phyloP scores from a whole-genome alignment of 2,329 filamentous ascomycete genomes.

The Alternaria arborescens region DNA sequence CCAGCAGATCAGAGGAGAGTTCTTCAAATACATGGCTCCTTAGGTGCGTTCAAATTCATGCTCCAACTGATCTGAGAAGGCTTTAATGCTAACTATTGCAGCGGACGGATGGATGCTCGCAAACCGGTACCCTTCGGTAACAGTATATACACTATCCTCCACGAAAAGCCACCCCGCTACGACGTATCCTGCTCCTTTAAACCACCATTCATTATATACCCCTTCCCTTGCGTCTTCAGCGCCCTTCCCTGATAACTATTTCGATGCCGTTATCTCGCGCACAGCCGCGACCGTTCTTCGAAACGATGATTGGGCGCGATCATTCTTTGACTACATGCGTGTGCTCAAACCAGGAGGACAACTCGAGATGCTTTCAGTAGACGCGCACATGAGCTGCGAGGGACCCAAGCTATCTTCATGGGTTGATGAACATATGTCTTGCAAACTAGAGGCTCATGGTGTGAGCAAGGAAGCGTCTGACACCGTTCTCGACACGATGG shows the following conservation, averaged over 20 bases:
- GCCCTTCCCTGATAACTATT: conserved; percentile 38
- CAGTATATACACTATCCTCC: conserved; percentile 37
- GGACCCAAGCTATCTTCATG: conserved; percentile 31
- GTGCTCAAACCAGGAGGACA: conserved; percentile 40
- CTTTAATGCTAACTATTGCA: conserved; percentile 14
- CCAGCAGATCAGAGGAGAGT: conserved; percentile 34
- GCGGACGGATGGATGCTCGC: conserved; percentile 41
- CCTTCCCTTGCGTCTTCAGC: conserved; percentile 31
- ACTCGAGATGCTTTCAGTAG: conserved; percentile 37
- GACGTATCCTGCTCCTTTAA: conserved; percentile 36
- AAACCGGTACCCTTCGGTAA: conserved; percentile 34
- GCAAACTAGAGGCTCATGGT: conserved; percentile 30
- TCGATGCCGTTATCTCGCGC: conserved; percentile 37
- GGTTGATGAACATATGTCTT: conserved; percentile 36
- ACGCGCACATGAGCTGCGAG: conserved; percentile 37
- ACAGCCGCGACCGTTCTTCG: conserved; percentile 34
- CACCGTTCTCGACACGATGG: conserved; percentile 40
- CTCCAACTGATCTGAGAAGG: no score
- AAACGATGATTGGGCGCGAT: conserved; percentile 39
- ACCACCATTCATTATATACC: conserved; percentile 39
- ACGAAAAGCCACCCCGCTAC: conserved; percentile 30
- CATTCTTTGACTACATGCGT: conserved; percentile 41
- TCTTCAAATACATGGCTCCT: conserved; percentile 36
- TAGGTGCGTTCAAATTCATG: conserved; percentile 21
- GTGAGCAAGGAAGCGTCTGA: conserved; percentile 37